Base-by-base conservation (phyloP, 2,329 filamentous ascomycete genomes). In the Cladophialophora psammophila region DNA sequence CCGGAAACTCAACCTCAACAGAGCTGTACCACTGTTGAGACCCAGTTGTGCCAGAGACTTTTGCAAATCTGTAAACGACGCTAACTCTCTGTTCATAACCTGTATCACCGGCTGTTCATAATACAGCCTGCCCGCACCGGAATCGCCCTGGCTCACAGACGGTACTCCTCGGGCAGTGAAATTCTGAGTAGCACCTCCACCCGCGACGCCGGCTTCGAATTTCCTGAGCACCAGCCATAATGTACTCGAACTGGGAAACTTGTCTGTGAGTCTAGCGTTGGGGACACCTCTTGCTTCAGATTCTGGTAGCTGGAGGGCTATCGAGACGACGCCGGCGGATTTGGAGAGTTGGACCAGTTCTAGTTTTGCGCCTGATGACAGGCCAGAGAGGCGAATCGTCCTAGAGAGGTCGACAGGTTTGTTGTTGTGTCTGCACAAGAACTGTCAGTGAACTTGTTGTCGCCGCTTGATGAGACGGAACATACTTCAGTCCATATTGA, bases 211-310 rank as follows among this genome's bases (percentile, higher is more conserved):
- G 70, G 90, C 90, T 79, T 99, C 95, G 72, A 98, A 96, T 76
- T 95, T 92, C 67, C 95, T 90, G 64, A 99, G 77, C 34, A 98
- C 84, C 72, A 93, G 87, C 95, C 95, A 99, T 78, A 99, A 77
- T 18, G 93, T 92, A 40, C 92, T 92, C 71, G 92, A 91, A 78
- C 91, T 96, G 1, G 94, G 89, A 68, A 98, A 93, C 76, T 95
- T 97, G 76, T 95, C 90, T 64, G 89, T 87, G 48, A 96, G 80
- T 35, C 93, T 88, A 31, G 88, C 87, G 71, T 87, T 88, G 1
- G 88, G 85, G 20, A 86, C 83, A 57, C 85, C 83, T 53, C 82
- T 83, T 20, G 86, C 88, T 75, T 95, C 91, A 26, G 89, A 87
- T 40, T 89, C 85, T 3, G 93, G 92, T 34, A 97, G 83, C 76